Conservation (phyloP, 352 stramenopile species). For the Pythium rhizo-oryzae region DNA sequence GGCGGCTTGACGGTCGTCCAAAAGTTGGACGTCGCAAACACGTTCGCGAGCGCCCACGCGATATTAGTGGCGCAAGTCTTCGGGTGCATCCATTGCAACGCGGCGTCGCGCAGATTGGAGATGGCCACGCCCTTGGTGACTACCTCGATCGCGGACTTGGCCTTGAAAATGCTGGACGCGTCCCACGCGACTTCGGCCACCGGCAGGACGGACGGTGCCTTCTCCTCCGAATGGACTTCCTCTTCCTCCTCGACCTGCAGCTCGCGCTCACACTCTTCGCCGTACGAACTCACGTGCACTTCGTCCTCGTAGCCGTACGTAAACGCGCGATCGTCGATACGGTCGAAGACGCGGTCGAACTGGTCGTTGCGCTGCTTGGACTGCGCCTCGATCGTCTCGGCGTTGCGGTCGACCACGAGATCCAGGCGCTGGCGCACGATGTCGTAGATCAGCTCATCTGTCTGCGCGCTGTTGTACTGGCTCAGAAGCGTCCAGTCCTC, state of each 20-base stretch:
- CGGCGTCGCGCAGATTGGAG: background rate
- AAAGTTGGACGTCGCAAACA: slow-evolving; percentile 2
- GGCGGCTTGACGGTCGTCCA: slow-evolving; percentile 16
- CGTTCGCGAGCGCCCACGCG: background rate
- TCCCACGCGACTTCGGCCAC: slow-evolving; percentile 33
- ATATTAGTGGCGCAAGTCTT: background rate
- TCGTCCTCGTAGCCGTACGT: slow-evolving; percentile 40
- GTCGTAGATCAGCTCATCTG: background rate
- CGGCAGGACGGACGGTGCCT: slow-evolving; percentile 15
- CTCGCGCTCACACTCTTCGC: slow-evolving; percentile 11
- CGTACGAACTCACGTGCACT: slow-evolving; percentile 38
- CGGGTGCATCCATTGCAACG: slow-evolving; percentile 3
- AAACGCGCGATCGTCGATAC: slow-evolving; percentile 15
- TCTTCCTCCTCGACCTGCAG: slow-evolving; percentile 6
- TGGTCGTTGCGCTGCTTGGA: background rate
- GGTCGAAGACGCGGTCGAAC: slow-evolving; percentile 12
- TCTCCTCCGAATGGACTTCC: slow-evolving; percentile 28
- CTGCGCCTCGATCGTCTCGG: background rate
- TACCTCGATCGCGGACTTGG: background rate
- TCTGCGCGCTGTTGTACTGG: background rate
- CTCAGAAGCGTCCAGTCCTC: slow-evolving; percentile 37
- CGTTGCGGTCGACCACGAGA: slow-evolving; percentile 14
- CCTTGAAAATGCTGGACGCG: slow-evolving; percentile 19
- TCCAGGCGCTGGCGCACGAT: slow-evolving; percentile 7
- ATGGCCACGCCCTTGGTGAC: background rate